Conservation (phyloP, 768 basidiomycete genomes). For the Phylloporus arenicola region DNA sequence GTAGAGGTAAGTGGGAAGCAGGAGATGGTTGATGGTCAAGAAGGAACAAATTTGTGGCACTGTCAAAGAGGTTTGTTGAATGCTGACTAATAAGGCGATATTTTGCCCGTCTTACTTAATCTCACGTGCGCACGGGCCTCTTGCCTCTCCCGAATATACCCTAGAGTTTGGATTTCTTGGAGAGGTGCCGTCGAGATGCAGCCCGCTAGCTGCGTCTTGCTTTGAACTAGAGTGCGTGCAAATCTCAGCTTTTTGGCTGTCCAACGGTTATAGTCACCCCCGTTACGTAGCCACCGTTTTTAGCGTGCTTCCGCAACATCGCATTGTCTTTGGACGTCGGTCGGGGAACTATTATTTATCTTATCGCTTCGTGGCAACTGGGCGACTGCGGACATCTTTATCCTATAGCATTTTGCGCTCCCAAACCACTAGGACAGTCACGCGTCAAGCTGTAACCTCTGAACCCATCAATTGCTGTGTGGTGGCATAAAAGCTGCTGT, state of each 20-base stretch:
- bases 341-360: slow-evolving; percentile 1
- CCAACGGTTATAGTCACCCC: background rate
- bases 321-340: background rate
- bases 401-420: slow-evolving; percentile 21
- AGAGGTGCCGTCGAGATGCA: slow-evolving; percentile 5
- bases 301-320: background rate
- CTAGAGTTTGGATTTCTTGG: background rate
- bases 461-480: background rate
- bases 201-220: background rate
- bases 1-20: slow-evolving; percentile 20
- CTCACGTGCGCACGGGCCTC: slow-evolving; percentile 30
- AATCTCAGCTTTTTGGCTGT: background rate
- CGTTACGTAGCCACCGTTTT: slow-evolving; percentile 12
- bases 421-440: background rate
- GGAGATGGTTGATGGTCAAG: slow-evolving; percentile 14
- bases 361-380: slow-evolving; percentile 3
- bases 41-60: slow-evolving; percentile 23
- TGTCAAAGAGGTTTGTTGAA: slow-evolving; percentile 2
- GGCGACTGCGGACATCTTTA: background rate
- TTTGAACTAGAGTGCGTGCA: slow-evolving; percentile 6
- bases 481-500: slow-evolving; percentile 17
- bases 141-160: background rate
- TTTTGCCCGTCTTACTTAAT: slow-evolving; percentile 7
- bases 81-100: slow-evolving; percentile 23
- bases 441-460: background rate